Percentiles rank a stretch among this genome's conserved stretches.
These are phyloP conservation scores for Lactarius quietus DNA, from an alignment of 768 basidiomycete genomes.

Conservation along the genomic window DNA sequence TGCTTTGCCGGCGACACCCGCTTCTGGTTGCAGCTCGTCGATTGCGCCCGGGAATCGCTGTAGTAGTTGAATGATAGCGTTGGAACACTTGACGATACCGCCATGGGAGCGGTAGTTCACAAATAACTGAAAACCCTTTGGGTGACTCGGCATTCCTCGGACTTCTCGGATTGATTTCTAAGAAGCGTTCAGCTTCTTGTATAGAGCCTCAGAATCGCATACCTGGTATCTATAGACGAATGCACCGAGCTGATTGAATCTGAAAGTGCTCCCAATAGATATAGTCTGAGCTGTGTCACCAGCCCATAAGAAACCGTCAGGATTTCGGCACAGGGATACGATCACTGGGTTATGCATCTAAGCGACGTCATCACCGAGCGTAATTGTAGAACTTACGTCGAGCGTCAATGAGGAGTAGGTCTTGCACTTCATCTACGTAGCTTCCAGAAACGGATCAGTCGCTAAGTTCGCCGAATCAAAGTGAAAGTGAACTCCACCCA, in stretches of 20 bases:
- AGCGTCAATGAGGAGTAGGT: constrained; percentile 63
- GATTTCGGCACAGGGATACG: constrained; percentile 57
- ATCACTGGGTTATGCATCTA: constrained; percentile 43
- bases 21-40: constrained; percentile 53
- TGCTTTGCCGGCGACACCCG: constrained; percentile 49
- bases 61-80: constrained; percentile 60
- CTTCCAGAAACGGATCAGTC: constrained; percentile 32
- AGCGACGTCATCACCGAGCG: neutral
- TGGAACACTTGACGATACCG: constrained; percentile 69
- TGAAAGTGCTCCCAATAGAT: constrained; percentile 65
- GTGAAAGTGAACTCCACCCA: constrained; percentile 32
- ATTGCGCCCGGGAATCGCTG: constrained; percentile 55
- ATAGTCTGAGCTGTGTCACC: constrained; percentile 82
- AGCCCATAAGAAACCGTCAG: constrained; percentile 70
- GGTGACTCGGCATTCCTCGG: constrained; percentile 28
- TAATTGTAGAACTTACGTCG: constrained; percentile 40
- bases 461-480: neutral
- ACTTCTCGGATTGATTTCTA: constrained; percentile 11
- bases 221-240: constrained; percentile 65
- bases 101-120: constrained; percentile 69
- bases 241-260: constrained; percentile 67
- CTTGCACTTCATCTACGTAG: constrained; percentile 74
- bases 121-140: constrained; percentile 51
- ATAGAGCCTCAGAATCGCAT: constrained; percentile 5
- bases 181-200: neutral